Evolutionary conservation across 805 yeast genomes (phyloP).

Genomic region (Suhomyces pyralidae): DNA sequence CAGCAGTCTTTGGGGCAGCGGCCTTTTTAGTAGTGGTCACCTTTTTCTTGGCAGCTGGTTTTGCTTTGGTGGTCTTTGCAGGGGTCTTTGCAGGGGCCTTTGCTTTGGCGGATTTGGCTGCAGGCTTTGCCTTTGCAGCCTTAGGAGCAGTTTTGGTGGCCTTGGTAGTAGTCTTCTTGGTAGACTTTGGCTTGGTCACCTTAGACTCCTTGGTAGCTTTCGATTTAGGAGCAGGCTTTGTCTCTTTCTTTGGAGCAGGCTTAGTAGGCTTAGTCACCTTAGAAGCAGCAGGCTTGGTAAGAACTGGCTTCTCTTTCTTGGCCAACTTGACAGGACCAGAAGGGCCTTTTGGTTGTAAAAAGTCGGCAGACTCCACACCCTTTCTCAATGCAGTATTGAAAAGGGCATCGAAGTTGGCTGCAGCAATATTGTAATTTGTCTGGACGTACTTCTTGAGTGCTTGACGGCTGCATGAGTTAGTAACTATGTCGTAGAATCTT

Average conservation of each 20-base stretch:
- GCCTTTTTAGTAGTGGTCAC: constrained; percentile 14
- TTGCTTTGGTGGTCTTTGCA: constrained; percentile 12
- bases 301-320: constrained; percentile 32
- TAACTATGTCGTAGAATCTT: not conserved
- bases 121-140: constrained; percentile 18
- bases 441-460: constrained; percentile 82
- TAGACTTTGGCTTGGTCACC: constrained; percentile 8
- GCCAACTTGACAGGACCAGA: constrained; percentile 78
- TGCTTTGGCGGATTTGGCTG: constrained; percentile 10
- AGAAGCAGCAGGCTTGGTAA: constrained; percentile 2
- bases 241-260: constrained; percentile 10
- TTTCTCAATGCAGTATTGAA: constrained; percentile 77
- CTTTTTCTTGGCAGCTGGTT: constrained; percentile 18
- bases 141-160: constrained; percentile 17
- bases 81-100: constrained; percentile 16
- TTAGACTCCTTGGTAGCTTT: constrained; percentile 8
- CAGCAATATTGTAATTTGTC: constrained; percentile 54
- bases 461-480: constrained; percentile 58
- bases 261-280: constrained; percentile 22
- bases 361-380: constrained; percentile 76
- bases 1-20: constrained; percentile 9
- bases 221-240: constrained; percentile 8
- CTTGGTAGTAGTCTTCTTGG: constrained; percentile 8
- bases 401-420: constrained; percentile 67
- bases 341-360: constrained; percentile 84